Evolutionary conservation across 805 yeast species (phyloP), one percentile per base, ranked within the genome.

Genomic region (Candida maris): DNA sequence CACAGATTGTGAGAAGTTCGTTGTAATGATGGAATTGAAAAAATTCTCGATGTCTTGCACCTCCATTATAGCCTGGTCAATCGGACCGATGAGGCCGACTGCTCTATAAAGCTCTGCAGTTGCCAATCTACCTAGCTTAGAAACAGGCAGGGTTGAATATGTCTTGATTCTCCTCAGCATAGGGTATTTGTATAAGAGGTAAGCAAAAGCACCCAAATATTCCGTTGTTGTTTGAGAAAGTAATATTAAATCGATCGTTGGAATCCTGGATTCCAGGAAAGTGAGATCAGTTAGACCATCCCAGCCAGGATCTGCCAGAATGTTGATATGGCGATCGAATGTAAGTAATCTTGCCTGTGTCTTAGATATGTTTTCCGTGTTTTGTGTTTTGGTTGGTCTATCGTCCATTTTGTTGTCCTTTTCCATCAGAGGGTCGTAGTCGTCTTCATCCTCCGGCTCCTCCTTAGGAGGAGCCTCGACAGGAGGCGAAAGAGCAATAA

Each of bases 81-180:
- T 62, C 0, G 95, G 91, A 0, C 96, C 96, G 26, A 85, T 63
- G 1, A 87, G 53, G 1, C 96, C 95, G 12, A 60, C 60, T 3
- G 84, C 64, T 42, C 94, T 62, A 56, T 88, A 93, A 20, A 75
- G 65, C 49, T 93, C 98, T n/a, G 85, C 75, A 0, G 95, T 82
- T 4, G 94, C 70, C 13, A 86, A 77, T 48, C 95, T 71, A 0
- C 97, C 97, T 52, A 93, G 64, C 51, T 86, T 89, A 9, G 81
- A 70, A 2, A 89, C 84, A 0, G 99, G 97, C n/a, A 87, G 61
- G 0, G 98, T 91, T 0, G 97, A 77, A 56, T 84, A 93, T 0
- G 83, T 82, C 2, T 88, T 87, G 17, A 89, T 74, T 23, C 75
- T 67, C 2, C 80, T 65, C 17, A 86, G 61, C 19, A 76, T 71